These are phyloP conservation scores for Panus rudis DNA, from an alignment of 768 basidiomycete genomes.

Conservation along the genomic window DNA sequence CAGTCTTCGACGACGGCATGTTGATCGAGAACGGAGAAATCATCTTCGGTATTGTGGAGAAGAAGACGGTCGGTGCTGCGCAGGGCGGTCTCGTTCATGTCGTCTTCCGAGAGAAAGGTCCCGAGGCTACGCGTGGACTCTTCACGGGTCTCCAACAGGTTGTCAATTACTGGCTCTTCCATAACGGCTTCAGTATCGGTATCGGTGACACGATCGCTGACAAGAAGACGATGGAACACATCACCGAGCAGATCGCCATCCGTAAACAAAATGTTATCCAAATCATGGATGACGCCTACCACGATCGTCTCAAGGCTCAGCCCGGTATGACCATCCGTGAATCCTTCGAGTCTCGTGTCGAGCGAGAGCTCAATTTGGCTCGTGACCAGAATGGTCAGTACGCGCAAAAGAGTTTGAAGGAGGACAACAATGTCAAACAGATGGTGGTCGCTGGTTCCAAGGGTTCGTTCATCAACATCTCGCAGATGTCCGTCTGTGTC, in stretches of 20 bases:
- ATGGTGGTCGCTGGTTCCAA: conserved; percentile 99
- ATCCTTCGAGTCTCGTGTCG: conserved; percentile 91
- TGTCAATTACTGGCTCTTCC: conserved; percentile 98
- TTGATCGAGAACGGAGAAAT: conserved; percentile 96
- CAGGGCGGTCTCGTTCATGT: conserved; percentile 94
- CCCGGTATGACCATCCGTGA: conserved; percentile 99
- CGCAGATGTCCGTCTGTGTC: conserved; percentile 99
- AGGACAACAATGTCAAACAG: conserved; percentile 99
- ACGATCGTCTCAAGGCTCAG: conserved; percentile 80
- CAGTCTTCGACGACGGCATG: conserved; percentile 89
- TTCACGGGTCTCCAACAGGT: conserved; percentile 94
- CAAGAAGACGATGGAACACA: conserved; percentile 76
- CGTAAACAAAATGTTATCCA: conserved; percentile 75
- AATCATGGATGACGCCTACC: conserved; percentile 76
- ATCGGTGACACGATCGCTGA: conserved; percentile 99
- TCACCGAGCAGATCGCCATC: conserved; percentile 74
- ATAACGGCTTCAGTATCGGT: conserved; percentile 98
- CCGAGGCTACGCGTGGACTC: conserved; percentile 80
- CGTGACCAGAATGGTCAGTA: conserved; percentile 94
- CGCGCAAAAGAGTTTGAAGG: conserved; percentile 96
- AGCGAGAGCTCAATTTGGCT: conserved; percentile 86
- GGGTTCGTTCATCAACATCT: conserved; percentile 99
- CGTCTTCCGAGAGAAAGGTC: conserved; percentile 96
- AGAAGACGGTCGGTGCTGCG: conserved; percentile 97
- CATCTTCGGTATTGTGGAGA: conserved; percentile 91